Percentiles rank a stretch among this genome's conserved stretches.
phyloP scores from a whole-genome alignment of 441 rosid species.

The Populus hybrid region DNA sequence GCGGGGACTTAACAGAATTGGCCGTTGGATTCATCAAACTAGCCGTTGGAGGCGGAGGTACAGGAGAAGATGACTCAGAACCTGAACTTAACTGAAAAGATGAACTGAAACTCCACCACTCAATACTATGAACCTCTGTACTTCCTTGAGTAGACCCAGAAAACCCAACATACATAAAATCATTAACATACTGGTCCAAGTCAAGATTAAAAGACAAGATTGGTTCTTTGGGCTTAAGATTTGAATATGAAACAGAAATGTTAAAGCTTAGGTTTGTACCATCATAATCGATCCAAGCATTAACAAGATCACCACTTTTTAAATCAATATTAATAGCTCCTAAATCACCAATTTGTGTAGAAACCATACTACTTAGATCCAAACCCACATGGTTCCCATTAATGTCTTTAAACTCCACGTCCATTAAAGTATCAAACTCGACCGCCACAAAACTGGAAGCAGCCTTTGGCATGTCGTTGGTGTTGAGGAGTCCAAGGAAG shows the following conservation, averaged over 20 bases:
- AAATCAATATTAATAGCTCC: constrained; percentile 66
- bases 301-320: constrained; percentile 80
- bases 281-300: constrained; percentile 79
- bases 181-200: constrained; percentile 69
- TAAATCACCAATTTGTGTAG: constrained; percentile 62
- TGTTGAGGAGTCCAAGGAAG: constrained; percentile 57
- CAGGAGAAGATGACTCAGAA: constrained; percentile 19
- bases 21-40: constrained; percentile 70
- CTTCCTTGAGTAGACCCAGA: constrained; percentile 97
- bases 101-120: constrained; percentile 93
- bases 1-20: constrained; percentile 53
- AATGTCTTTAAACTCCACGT: constrained; percentile 70
- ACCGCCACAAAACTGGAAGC: constrained; percentile 70
- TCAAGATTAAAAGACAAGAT: constrained; percentile 54
- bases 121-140: constrained; percentile 85
- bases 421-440: constrained; percentile 92
- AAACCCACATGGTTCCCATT: constrained; percentile 94
- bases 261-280: constrained; percentile 42
- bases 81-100: constrained; percentile 43
- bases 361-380: constrained; percentile 81
- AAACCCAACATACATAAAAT: constrained; percentile 93
- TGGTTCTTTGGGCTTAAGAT: constrained; percentile 72
- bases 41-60: constrained; percentile 67
- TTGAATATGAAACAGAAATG: constrained; percentile 73
- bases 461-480: constrained; percentile 25